Conservation (phyloP, 257 asterid species). For the Paulownia fortunei region DNA sequence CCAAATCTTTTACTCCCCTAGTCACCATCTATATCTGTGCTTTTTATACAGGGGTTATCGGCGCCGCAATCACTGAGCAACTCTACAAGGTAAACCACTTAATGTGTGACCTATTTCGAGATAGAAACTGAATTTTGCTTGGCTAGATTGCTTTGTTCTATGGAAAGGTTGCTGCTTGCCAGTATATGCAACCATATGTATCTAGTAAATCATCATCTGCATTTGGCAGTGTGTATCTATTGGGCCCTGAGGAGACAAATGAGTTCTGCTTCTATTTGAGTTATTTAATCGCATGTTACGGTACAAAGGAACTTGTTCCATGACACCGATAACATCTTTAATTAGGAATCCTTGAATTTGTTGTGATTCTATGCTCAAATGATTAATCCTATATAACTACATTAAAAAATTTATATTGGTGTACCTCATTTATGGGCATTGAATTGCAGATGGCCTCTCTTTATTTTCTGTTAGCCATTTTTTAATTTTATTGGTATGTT, state of each 20-base stretch:
- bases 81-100: constrained; percentile 59
- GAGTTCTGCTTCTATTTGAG: not conserved
- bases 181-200: constrained; percentile 6
- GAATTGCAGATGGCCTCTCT: not conserved
- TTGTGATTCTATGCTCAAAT: not conserved
- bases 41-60: constrained; percentile 85
- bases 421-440: not conserved
- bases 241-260: not conserved
- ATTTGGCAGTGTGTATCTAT: not conserved
- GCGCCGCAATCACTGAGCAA: constrained; percentile 89
- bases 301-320: not conserved
- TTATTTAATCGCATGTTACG: not conserved
- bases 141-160: not conserved
- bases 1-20: constrained; percentile 81
- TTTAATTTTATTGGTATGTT: not conserved
- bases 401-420: not conserved
- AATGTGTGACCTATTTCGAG: not conserved
- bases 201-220: not conserved
- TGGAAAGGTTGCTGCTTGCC: not conserved
- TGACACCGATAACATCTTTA: not conserved
- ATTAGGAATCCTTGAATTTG: not conserved
- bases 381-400: not conserved
- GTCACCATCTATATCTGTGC: constrained; percentile 72
- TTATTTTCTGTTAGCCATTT: not conserved
- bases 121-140: constrained; percentile 4